Conservation (phyloP, 2,329 filamentous ascomycete species). For the Sordariomycetes sp. region DNA sequence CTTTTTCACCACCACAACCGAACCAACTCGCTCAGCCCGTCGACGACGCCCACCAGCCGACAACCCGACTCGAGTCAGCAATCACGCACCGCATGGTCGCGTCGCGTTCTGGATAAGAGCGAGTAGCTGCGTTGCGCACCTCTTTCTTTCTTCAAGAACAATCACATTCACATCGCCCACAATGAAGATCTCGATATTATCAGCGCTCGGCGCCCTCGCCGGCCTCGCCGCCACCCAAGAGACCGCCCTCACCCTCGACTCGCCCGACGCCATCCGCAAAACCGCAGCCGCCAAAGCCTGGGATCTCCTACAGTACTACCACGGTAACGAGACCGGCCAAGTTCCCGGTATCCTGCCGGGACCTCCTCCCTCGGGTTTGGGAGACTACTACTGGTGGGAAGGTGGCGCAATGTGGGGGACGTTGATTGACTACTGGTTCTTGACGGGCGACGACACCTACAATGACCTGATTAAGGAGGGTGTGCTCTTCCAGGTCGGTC, state of each 20-base stretch:
- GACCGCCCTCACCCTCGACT: conserved; percentile 14
- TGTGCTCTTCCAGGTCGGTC: conserved; percentile 43
- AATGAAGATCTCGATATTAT: no score
- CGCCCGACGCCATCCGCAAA: conserved; percentile 25
- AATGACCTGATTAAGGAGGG: conserved; percentile 42
- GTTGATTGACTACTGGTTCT: conserved; percentile 55
- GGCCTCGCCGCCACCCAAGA: no score
- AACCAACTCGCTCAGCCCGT: no score
- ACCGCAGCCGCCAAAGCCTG: conserved; percentile 28
- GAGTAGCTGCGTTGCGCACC: no score
- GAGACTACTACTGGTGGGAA: conserved; percentile 59
- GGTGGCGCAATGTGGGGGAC: conserved; percentile 53
- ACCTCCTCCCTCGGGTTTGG: conserved; percentile 30
- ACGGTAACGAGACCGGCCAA: conserved; percentile 32
- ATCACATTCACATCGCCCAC: no score
- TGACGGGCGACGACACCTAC: conserved; percentile 50
- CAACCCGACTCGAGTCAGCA: no score
- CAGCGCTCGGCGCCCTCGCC: no score
- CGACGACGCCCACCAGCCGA: no score
- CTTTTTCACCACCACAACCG: no score
- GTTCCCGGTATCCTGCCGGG: conserved; percentile 38
- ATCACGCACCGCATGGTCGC: no score
- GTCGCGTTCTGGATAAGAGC: no score
- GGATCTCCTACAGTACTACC: conserved; percentile 36
- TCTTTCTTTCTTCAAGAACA: no score